These are phyloP conservation scores for Crithidia sp. DNA, from an alignment of 208 protist genomes.

Conservation along the genomic window DNA sequence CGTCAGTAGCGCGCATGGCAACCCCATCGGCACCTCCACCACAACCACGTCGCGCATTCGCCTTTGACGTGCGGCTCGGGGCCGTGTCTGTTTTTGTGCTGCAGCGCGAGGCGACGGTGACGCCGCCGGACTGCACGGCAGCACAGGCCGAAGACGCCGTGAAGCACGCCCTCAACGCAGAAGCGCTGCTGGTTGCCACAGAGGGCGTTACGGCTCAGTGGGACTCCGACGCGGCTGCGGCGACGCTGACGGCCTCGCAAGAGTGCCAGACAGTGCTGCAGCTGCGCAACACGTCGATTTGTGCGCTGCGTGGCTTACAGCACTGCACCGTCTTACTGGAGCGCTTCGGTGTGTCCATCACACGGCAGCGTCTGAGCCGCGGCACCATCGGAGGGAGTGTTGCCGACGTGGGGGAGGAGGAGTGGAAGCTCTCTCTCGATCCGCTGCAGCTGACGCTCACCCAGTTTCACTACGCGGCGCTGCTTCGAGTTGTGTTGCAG, in stretches of 20 bases:
- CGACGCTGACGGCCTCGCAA: neutral
- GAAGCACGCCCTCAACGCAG: neutral
- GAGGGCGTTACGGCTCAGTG: constrained; percentile 14
- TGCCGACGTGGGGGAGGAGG: neutral
- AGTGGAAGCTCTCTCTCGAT: constrained; percentile 31
- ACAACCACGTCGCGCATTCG: neutral
- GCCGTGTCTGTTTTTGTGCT: constrained; percentile 21
- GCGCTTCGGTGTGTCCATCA: constrained; percentile 13
- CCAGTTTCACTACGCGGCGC: constrained; percentile 30
- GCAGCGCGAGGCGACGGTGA: constrained; percentile 8
- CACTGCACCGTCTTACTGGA: constrained; percentile 20
- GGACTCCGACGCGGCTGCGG: constrained; percentile 13
- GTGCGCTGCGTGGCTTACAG: constrained; percentile 13
- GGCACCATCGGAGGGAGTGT: neutral
- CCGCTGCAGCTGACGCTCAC: constrained; percentile 33
- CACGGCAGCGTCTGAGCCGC: constrained; percentile 1
- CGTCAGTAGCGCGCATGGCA: too few species aligned
- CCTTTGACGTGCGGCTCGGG: constrained; percentile 8
- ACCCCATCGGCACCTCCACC: neutral
- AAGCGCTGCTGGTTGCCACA: constrained; percentile 16
- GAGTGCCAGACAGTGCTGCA: constrained; percentile 19
- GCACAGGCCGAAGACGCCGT: constrained; percentile 13
- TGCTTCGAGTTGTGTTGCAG: constrained; percentile 27
- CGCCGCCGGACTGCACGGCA: neutral
- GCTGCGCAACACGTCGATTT: constrained; percentile 24